Conservation (phyloP, 306 rosid genomes). For the Cicer yamashitae region DNA sequence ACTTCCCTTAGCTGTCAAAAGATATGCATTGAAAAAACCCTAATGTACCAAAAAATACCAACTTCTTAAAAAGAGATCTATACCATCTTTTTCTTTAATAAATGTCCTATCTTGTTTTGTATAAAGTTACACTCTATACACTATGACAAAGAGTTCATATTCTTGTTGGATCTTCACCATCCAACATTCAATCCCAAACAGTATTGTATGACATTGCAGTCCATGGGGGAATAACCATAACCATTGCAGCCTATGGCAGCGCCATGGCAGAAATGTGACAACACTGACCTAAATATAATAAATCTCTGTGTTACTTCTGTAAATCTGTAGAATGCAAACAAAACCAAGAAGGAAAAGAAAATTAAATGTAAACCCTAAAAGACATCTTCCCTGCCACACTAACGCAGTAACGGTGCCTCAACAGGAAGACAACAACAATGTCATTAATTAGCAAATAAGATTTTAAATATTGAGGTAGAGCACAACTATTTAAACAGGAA, state of each 20-base stretch:
- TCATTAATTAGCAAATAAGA: slow-evolving; percentile 5
- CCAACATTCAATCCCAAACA: neutral
- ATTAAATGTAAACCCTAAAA: slow-evolving; percentile 39
- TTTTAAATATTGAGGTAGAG: slow-evolving; percentile 8
- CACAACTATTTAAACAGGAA: slow-evolving; percentile 27
- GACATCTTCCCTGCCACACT: slow-evolving; percentile 16
- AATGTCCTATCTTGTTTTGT: neutral
- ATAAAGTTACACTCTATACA: neutral
- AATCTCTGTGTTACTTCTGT: neutral
- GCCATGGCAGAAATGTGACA: neutral
- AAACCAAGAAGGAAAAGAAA: neutral
- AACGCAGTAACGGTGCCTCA: neutral
- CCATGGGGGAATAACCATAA: neutral
- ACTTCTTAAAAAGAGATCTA: slow-evolving; percentile 9
- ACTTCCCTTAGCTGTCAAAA: slow-evolving; percentile 39
- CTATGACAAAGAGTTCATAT: neutral
- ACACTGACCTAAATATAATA: neutral
- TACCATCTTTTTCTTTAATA: neutral
- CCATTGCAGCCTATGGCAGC: too few relatives aligned
- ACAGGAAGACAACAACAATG: neutral
- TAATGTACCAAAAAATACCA: slow-evolving; percentile 4
- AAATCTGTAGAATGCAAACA: slow-evolving; percentile 26
- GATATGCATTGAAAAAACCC: slow-evolving; percentile 33
- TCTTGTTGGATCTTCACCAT: neutral
- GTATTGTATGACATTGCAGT: neutral